Evolutionary conservation across 1,139 yeast genomes (phyloP), one percentile per base, ranked within the genome.

Genomic region (Debaryomyces psychrophilus): DNA sequence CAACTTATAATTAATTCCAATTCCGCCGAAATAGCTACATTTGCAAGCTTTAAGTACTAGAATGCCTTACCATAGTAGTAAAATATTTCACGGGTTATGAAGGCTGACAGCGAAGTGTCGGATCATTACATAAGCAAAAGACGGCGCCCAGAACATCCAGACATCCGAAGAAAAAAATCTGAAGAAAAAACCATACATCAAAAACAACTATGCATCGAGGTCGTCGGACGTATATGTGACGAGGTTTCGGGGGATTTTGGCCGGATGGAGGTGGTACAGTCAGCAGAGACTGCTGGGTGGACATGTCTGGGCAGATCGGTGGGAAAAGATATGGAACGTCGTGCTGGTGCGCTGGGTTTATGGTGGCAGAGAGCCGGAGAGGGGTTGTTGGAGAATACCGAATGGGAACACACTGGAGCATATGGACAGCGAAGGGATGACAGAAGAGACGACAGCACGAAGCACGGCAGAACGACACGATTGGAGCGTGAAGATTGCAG

Each of bases 31-130:
- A 37, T 26, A 22, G 20, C 28, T 15, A 20, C 27, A 26, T 26
- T 37, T 26, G 29, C 28, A 17, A 26, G 23, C 31, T 23, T 27
- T 26, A 37, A 14, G 22, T 26, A 20, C 18, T 15, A 27, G 26
- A 28, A 28, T 38, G 41, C 41, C 41, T 38, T 38, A 18, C 22
- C 29, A 17, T 31, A 20, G 18, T 37, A n/a, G n/a, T 25, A 15
- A 26, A 17, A 38, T 38, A 37, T 37, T 37, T 38, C 34, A 28
- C 26, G 12, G 41, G 41, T 38, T 38, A 38, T 38, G 41, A 28
- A 38, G 25, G 15, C 17, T 28, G 31, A 28, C 25, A 17, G 22
- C 15, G 34, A 17, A 12, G 9, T 3, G 41, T 38, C 41, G 5
- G 2, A 9, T 18, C 6, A 28, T 38, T 38, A 38, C 34, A 9